A percentile compares a stretch with the other conserved stretches of the same genome.
Conservation (phyloP, 2,329 filamentous ascomycete genomes). For the Neocatenulostroma microsporum region DNA sequence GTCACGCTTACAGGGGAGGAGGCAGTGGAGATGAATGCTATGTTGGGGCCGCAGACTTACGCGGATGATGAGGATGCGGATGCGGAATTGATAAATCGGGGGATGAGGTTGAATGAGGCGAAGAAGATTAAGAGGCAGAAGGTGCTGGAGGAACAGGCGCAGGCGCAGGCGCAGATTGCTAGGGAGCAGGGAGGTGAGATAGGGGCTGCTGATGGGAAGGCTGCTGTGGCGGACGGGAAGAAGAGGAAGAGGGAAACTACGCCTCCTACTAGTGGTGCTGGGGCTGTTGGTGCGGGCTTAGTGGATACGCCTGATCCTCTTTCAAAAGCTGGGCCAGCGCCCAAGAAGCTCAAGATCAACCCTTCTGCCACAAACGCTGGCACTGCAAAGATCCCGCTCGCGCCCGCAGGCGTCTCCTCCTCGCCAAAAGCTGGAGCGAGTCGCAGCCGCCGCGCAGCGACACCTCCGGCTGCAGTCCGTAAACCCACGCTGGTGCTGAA, state of each 20-base stretch:
- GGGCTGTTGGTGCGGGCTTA: slow-evolving; percentile 6
- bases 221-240: slow-evolving; percentile 22
- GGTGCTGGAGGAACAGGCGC: slow-evolving; percentile 41
- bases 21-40: slow-evolving; percentile 24
- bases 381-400: slow-evolving; percentile 33
- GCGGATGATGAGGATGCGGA: slow-evolving; percentile 45
- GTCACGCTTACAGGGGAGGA: slow-evolving; percentile 27
- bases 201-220: slow-evolving; percentile 8
- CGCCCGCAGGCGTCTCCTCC: slow-evolving; percentile 34
- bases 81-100: slow-evolving; percentile 59
- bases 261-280: slow-evolving; percentile 19
- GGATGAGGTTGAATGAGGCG: slow-evolving; percentile 70
- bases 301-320: slow-evolving; percentile 15
- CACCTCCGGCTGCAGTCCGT: slow-evolving; percentile 21
- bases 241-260: slow-evolving; percentile 52
- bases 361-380: slow-evolving; percentile 9
- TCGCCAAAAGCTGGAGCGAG: slow-evolving; percentile 17
- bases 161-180: slow-evolving; percentile 26
- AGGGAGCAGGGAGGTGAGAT: slow-evolving; percentile 25
- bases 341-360: slow-evolving; percentile 32
- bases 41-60: slow-evolving; percentile 24
- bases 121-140: slow-evolving; percentile 65
- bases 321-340: slow-evolving; percentile 19
- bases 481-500: slow-evolving; percentile 34
- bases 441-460: slow-evolving; percentile 21